A percentile compares a stretch with the other conserved stretches of the same genome.
phyloP scores from a whole-genome alignment of 164 flowering plant species.

The Nymphaea colorata region DNA sequence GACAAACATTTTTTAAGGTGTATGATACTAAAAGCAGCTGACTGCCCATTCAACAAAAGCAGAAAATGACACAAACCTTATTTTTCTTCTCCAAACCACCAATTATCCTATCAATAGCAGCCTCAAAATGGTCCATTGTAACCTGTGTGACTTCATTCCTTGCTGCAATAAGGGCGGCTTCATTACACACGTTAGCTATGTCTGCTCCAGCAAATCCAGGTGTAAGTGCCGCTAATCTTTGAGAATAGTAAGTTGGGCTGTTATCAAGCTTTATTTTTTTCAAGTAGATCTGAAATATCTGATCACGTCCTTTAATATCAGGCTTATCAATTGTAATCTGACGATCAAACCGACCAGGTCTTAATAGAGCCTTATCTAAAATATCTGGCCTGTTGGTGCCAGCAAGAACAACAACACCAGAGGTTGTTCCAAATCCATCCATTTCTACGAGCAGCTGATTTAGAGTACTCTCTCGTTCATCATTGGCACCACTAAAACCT shows the following conservation, averaged over 20 bases:
- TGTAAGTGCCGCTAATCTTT: conserved; percentile 84
- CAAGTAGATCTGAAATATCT: conserved; percentile 64
- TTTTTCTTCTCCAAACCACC: conserved; percentile 92
- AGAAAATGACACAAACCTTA: conserved; percentile 28
- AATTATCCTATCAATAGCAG: conserved; percentile 76
- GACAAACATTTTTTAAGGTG: too few species aligned
- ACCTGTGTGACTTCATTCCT: conserved; percentile 40
- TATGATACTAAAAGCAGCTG: too few species aligned
- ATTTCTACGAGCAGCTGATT: conserved; percentile 88
- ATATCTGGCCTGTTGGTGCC: conserved; percentile 89
- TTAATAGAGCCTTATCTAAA: conserved; percentile 70
- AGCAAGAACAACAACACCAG: conserved; percentile 90
- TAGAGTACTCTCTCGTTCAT: conserved; percentile 88
- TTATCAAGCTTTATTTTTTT: conserved; percentile 63
- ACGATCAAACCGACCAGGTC: conserved; percentile 95
- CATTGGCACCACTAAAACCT: conserved; percentile 62
- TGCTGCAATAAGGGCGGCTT: conserved; percentile 89
- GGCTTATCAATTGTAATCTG: conserved; percentile 80
- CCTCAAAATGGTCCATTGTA: conserved; percentile 73
- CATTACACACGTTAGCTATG: conserved; percentile 86
- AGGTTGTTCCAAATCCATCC: conserved; percentile 91
- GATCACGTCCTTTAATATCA: conserved; percentile 73
- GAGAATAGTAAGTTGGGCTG: conserved; percentile 57
- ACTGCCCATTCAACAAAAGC: neutral
- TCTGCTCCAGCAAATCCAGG: conserved; percentile 98